These are phyloP conservation scores for Macrolepiota albuminosa DNA, from an alignment of 768 basidiomycete genomes.

Conservation along the genomic window DNA sequence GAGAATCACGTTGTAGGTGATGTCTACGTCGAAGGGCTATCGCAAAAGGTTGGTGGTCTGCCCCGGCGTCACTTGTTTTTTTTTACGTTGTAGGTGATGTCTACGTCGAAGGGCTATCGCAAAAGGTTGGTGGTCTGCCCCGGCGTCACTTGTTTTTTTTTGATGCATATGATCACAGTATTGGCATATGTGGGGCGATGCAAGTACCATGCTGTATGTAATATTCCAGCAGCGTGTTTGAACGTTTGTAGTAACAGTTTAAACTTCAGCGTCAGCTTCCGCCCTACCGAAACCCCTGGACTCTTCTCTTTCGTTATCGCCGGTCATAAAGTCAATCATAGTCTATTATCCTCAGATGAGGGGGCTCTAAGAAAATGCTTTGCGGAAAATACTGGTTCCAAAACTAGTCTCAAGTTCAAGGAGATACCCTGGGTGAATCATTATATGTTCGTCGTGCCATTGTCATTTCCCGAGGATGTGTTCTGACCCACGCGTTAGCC, in stretches of 20 bases:
- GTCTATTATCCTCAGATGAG: conserved; percentile 25
- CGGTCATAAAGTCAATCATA: conserved; percentile 21
- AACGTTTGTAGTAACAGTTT: background rate
- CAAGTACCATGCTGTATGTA: conserved; percentile 27
- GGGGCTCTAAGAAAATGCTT: conserved; percentile 19
- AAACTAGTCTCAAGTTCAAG: conserved; percentile 21
- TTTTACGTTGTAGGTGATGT: conserved; percentile 36
- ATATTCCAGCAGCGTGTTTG: background rate
- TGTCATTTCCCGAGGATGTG: background rate
- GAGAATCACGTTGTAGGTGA: conserved; percentile 36
- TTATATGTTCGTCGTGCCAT: conserved; percentile 18
- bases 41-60: conserved; percentile 27
- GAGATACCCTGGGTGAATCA: conserved; percentile 23
- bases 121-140: conserved; percentile 26
- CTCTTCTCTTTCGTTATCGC: conserved; percentile 26
- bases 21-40: conserved; percentile 36
- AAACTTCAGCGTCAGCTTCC: conserved; percentile 22
- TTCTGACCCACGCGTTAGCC: conserved; percentile 24
- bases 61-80: background rate
- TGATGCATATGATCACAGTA: conserved; percentile 21
- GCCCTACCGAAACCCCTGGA: conserved; percentile 27
- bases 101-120: conserved; percentile 32
- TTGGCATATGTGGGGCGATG: conserved; percentile 47
- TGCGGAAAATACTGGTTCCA: conserved; percentile 15
- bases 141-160: background rate